These are phyloP conservation scores for Priceomyces fermenticarens DNA, from an alignment of 805 yeast genomes.

Conservation along the genomic window DNA sequence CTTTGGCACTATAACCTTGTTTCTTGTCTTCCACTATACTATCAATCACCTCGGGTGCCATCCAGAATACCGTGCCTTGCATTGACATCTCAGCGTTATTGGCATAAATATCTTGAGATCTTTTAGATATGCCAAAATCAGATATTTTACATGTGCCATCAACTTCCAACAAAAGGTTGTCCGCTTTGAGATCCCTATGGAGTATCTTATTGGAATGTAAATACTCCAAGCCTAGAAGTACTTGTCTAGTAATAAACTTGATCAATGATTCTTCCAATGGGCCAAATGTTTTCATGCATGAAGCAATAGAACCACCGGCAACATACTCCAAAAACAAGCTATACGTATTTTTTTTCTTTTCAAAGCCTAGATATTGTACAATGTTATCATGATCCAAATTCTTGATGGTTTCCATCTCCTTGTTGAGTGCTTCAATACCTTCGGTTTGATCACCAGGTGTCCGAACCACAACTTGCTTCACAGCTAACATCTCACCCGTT, in stretches of 20 bases:
- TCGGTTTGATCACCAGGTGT: constrained; percentile 45
- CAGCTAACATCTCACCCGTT: constrained; percentile 98
- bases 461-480: constrained; percentile 76
- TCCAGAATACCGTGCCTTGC: constrained; percentile 99
- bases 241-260: constrained; percentile 71
- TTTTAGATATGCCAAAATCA: constrained; percentile 94
- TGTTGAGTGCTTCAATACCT: constrained; percentile 76
- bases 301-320: constrained; percentile 96
- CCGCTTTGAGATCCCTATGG: constrained; percentile 94
- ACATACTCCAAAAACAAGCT: constrained; percentile 92
- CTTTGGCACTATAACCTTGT: constrained; percentile 95
- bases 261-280: constrained; percentile 78
- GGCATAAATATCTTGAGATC: constrained; percentile 70
- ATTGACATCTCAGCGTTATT: constrained; percentile 94
- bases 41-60: constrained; percentile 99
- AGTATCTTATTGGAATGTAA: constrained; percentile 82
- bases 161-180: constrained; percentile 78
- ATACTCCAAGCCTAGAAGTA: constrained; percentile 80
- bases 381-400: constrained; percentile 92
- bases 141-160: constrained; percentile 95
- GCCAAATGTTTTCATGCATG: constrained; percentile 78
- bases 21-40: constrained; percentile 67
- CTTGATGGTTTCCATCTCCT: constrained; percentile 91
- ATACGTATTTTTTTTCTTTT: constrained; percentile 67
- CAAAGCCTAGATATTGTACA: constrained; percentile 95